Evolutionary conservation across 2,329 filamentous ascomycete genomes (phyloP), one percentile per base, ranked within the genome.

Genomic region (Phyllosticta capitalensis): DNA sequence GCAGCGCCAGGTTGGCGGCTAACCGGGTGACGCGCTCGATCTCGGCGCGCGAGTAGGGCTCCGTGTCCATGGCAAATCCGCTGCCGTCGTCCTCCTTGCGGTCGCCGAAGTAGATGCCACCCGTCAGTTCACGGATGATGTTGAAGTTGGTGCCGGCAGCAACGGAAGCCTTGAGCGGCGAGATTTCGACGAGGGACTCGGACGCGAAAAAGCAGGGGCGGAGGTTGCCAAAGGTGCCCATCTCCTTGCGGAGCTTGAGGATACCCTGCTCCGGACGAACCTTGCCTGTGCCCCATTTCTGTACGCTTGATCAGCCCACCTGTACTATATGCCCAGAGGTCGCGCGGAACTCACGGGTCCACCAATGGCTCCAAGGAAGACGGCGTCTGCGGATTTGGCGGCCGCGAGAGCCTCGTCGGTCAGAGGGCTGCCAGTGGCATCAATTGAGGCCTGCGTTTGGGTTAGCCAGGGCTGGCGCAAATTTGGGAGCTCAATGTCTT

Each of bases 161-260:
- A 63, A 96, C 82, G 2, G 88, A 83, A 58, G 88, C 85, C 77
- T 95, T 95, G 64, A 97, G 84, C 0, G 92, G 92, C 10, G 91
- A 96, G 70, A 81, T 83, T 55, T 92, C 86, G 69, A 96, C 86
- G 55, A 96, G 86, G 26, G 85, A 83, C 57, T 92, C 89, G 0
- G 91, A 92, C 55, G 90, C 90, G 78, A 99, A 97, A 82, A 89
- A 95, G 82, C 92, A 97, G 9, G 92, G 92, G 5, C 92, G 87
- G 61, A 97, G 85, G 83, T 97, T 97, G 67, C 92, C 92, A 76
- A 95, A 97, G 60, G 92, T 90, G 70, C 83, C 82, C 81, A 97
- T 89, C 76, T 96, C 89, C 77, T 95, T 96, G 77, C 92, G 90
- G 58, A 97, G 88, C 66, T 80, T 83, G 63, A 97, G 86, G 68